phyloP scores from a whole-genome alignment of 1,284 basidiomycete species.

The Peniophora sp. region DNA sequence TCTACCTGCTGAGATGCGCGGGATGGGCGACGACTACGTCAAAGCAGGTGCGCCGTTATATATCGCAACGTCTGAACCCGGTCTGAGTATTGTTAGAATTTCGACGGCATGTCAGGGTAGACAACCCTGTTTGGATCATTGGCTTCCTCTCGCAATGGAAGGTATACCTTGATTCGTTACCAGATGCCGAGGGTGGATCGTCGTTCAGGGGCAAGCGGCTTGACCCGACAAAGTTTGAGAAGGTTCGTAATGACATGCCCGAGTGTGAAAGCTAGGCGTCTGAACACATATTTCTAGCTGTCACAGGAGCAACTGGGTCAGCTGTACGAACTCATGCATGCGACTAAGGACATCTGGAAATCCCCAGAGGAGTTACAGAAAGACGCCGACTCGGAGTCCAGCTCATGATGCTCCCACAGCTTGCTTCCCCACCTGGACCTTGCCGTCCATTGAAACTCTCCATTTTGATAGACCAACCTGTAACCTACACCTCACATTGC shows the following conservation, averaged over 20 bases:
- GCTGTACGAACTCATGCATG: constrained; percentile 88
- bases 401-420: not conserved
- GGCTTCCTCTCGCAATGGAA: constrained; percentile 94
- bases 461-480: too few relatives aligned
- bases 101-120: constrained; percentile 66
- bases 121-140: constrained; percentile 84
- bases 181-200: constrained; percentile 32
- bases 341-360: constrained; percentile 82
- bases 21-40: constrained; percentile 82
- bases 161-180: constrained; percentile 73
- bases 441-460: too few relatives aligned
- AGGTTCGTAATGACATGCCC: constrained; percentile 37
- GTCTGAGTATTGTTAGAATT: constrained; percentile 58
- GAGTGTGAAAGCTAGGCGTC: not conserved
- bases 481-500: too few relatives aligned
- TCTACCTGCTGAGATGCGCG: constrained; percentile 76
- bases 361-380: constrained; percentile 22
- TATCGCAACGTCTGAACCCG: not conserved
- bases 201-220: constrained; percentile 63
- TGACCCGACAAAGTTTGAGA: constrained; percentile 72
- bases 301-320: constrained; percentile 89
- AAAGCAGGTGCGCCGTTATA: constrained; percentile 55
- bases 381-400: constrained; percentile 5
- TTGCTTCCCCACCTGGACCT: not conserved
- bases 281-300: constrained; percentile 43